Conservation (phyloP, 2,329 filamentous ascomycete species). For the Ophidiomyces ophidiicola region DNA sequence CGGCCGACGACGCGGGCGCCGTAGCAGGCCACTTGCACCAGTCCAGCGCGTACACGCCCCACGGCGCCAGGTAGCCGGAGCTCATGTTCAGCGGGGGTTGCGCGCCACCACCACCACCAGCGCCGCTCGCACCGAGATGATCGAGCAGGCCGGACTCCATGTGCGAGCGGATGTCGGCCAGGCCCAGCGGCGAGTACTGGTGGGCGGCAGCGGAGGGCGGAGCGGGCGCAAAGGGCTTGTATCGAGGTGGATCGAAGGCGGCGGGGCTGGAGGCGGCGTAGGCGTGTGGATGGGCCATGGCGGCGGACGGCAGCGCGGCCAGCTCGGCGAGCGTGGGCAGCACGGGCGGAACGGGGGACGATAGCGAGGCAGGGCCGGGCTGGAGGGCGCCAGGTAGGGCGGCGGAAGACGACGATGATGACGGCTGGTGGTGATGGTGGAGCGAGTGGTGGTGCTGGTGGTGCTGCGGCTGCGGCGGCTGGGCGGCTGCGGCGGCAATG, state of each 20-base stretch:
- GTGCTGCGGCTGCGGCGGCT: constrained; percentile 4
- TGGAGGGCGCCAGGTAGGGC: constrained; percentile 51
- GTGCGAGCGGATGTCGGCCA: constrained; percentile 81
- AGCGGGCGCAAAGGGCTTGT: constrained; percentile 52
- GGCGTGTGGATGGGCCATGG: constrained; percentile 54
- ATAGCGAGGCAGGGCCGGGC: constrained; percentile 41
- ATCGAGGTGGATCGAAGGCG: constrained; percentile 46
- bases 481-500: constrained; percentile 45
- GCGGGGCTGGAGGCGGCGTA: constrained; percentile 73
- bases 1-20: constrained; percentile 53
- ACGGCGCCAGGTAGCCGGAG: constrained; percentile 87
- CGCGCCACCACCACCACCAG: constrained; percentile 51
- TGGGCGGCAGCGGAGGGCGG: constrained; percentile 34
- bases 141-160: constrained; percentile 73
- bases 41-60: constrained; percentile 92
- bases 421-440: constrained; percentile 26
- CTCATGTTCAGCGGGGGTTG: constrained; percentile 56
- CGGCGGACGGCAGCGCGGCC: constrained; percentile 47
- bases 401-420: constrained; percentile 21
- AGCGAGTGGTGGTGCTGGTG: constrained; percentile 40
- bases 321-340: constrained; percentile 45
- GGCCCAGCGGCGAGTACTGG: constrained; percentile 74
- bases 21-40: constrained; percentile 98
- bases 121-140: constrained; percentile 46
- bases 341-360: constrained; percentile 42